phyloP scores from a whole-genome alignment of 495 filamentous ascomycete species.

The Achaetomiella virescens region DNA sequence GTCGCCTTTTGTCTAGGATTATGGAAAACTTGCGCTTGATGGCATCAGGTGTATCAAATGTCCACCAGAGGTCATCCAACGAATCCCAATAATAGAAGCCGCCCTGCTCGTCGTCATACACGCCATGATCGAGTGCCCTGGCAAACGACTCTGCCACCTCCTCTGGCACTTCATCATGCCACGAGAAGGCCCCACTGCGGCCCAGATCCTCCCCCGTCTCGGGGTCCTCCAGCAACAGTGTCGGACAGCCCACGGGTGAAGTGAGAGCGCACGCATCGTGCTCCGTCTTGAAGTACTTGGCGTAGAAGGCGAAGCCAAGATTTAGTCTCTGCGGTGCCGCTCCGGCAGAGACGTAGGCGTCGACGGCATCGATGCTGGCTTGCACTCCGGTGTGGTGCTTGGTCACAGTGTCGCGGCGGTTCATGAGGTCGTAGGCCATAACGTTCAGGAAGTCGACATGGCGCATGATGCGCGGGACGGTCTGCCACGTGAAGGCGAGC shows the following conservation, averaged over 20 bases:
- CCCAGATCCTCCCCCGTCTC: constrained; percentile 58
- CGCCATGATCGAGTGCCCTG: constrained; percentile 48
- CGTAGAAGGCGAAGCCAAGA: constrained; percentile 69
- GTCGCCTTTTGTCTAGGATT: constrained; percentile 49
- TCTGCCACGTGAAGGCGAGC: constrained; percentile 63
- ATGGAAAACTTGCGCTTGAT: constrained; percentile 58
- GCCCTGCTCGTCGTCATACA: constrained; percentile 52
- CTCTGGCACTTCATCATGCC: constrained; percentile 43
- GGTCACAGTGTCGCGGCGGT: constrained; percentile 63
- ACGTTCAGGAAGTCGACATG: constrained; percentile 70
- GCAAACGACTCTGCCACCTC: constrained; percentile 44
- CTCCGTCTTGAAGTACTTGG: constrained; percentile 63
- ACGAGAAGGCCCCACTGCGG: constrained; percentile 57
- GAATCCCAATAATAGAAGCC: constrained; percentile 66
- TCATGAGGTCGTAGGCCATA: constrained; percentile 78
- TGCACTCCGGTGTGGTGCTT: constrained; percentile 59
- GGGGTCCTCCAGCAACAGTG: constrained; percentile 58
- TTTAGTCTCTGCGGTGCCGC: constrained; percentile 53
- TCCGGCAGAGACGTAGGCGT: constrained; percentile 56
- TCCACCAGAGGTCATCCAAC: constrained; percentile 60
- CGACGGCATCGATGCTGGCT: constrained; percentile 48
- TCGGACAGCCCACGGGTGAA: constrained; percentile 55
- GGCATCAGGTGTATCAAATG: constrained; percentile 61
- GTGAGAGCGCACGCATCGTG: constrained; percentile 42
- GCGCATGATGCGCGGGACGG: constrained; percentile 55